Conservation (phyloP, 345 rosid species). For the Gossypium bickii region DNA sequence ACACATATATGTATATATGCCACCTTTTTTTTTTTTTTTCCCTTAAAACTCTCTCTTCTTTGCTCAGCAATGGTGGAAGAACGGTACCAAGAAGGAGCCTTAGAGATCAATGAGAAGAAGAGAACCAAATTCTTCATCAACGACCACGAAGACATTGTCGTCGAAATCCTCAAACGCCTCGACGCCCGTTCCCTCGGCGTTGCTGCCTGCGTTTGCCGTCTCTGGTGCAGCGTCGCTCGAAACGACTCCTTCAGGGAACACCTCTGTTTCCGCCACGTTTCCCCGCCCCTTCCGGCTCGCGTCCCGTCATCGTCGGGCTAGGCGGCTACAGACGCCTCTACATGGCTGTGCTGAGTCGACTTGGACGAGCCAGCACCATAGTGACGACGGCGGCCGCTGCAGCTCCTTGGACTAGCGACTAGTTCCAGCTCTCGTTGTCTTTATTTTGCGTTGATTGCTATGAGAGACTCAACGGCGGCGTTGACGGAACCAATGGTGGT, state of each 20-base stretch:
- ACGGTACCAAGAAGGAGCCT: conserved; percentile 8
- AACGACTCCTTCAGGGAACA: conserved; percentile 85
- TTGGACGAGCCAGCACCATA: conserved; percentile 11
- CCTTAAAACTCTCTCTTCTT: too few relatives aligned
- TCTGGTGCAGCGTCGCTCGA: conserved; percentile 68
- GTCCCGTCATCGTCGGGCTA: conserved; percentile 71
- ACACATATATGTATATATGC: too few relatives aligned
- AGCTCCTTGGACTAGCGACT: conserved; percentile 45
- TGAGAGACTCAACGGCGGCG: conserved; percentile 39
- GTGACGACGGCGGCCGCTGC: too few relatives aligned
- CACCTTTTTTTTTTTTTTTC: too few relatives aligned
- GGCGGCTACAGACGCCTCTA: conserved; percentile 87
- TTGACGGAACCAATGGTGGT: conserved; percentile 13
- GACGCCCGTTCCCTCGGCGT: conserved; percentile 80
- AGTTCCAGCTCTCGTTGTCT: conserved; percentile 82
- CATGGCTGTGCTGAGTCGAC: conserved; percentile 60
- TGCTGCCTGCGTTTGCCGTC: conserved; percentile 88
- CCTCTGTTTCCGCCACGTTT: conserved; percentile 75
- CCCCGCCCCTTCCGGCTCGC: conserved; percentile 52
- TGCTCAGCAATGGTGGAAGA: too few relatives aligned
- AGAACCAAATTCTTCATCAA: conserved; percentile 52
- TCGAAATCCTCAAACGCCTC: conserved; percentile 63
- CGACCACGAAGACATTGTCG: conserved; percentile 78
- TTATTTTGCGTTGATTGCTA: conserved; percentile 78
- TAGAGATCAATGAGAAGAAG: conserved; percentile 19